A percentile compares a stretch with the other conserved stretches of the same genome.
phyloP scores from a whole-genome alignment of 805 yeast species.

The Kodamaea kaohsiungensis region DNA sequence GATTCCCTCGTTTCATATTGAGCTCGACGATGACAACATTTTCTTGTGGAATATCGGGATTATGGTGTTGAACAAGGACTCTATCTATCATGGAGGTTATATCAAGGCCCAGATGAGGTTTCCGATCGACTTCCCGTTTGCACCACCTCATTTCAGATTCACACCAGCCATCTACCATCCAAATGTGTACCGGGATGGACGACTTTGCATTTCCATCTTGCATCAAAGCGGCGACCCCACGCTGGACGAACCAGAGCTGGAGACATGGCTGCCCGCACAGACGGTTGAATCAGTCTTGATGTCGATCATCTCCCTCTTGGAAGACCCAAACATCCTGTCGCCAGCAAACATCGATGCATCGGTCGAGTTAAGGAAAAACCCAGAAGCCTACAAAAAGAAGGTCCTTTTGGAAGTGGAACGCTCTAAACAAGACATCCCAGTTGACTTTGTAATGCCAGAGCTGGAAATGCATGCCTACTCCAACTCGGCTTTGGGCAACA shows the following conservation, averaged over 20 bases:
- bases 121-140: conserved; percentile 86
- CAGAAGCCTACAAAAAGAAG: conserved; percentile 70
- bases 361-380: conserved; percentile 81
- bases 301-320: conserved; percentile 85
- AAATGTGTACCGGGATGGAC: conserved; percentile 90
- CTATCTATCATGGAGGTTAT: conserved; percentile 92
- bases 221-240: conserved; percentile 92
- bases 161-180: conserved; percentile 95
- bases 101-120: conserved; percentile 93
- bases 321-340: conserved; percentile 89
- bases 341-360: conserved; percentile 98
- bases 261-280: conserved; percentile 93
- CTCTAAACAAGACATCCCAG: conserved; percentile 84
- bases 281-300: conserved; percentile 89
- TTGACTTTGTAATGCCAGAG: conserved; percentile 79
- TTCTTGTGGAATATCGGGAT: conserved; percentile 83
- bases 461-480: conserved; percentile 51
- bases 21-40: conserved; percentile 56
- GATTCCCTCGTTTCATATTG: conserved; percentile 62
- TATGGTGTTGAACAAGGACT: conserved; percentile 86
- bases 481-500: conserved; percentile 30
- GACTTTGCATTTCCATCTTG: conserved; percentile 87
- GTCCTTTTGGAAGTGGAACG: conserved; percentile 81
- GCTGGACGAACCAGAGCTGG: conserved; percentile 88
- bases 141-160: conserved; percentile 91